Evolutionary conservation across 2,329 filamentous ascomycete species (phyloP).

Genomic region (Rhexocercosporidium sp.): DNA sequence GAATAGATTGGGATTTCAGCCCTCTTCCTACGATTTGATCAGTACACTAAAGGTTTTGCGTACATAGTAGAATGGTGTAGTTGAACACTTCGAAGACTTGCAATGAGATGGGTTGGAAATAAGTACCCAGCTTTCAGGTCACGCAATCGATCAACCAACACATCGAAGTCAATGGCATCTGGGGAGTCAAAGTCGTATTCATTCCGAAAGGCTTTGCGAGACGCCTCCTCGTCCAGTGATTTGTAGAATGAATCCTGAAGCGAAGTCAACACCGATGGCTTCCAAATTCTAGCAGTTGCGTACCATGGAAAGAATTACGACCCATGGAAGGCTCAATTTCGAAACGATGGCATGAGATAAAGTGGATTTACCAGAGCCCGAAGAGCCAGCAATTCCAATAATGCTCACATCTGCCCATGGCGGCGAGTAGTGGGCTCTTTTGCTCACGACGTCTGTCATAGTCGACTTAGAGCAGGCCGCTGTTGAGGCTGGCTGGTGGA

Average conservation of each 20-base stretch:
- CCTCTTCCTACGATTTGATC: constrained; percentile 63
- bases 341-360: constrained; percentile 90
- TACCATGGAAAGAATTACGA: constrained; percentile 97
- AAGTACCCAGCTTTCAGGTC: constrained; percentile 89
- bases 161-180: constrained; percentile 92
- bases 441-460: constrained; percentile 33
- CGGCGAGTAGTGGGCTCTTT: constrained; percentile 78
- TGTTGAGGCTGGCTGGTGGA: not conserved
- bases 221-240: constrained; percentile 78
- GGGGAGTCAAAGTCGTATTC: constrained; percentile 97
- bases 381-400: constrained; percentile 94
- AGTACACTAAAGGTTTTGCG: constrained; percentile 3
- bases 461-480: not conserved
- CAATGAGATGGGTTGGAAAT: not conserved
- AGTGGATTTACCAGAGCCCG: constrained; percentile 93
- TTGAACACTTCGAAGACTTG: not conserved
- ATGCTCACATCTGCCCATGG: constrained; percentile 97
- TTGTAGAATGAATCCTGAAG: constrained; percentile 97
- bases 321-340: constrained; percentile 92
- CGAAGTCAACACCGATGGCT: not conserved
- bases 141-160: constrained; percentile 76
- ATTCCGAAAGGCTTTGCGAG: constrained; percentile 80
- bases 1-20: constrained; percentile 95
- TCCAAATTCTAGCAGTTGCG: constrained; percentile 11
- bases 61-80: not conserved